Evolutionary conservation across 2,329 filamentous ascomycete genomes (phyloP).

Genomic region (Microdochium bolleyi): DNA sequence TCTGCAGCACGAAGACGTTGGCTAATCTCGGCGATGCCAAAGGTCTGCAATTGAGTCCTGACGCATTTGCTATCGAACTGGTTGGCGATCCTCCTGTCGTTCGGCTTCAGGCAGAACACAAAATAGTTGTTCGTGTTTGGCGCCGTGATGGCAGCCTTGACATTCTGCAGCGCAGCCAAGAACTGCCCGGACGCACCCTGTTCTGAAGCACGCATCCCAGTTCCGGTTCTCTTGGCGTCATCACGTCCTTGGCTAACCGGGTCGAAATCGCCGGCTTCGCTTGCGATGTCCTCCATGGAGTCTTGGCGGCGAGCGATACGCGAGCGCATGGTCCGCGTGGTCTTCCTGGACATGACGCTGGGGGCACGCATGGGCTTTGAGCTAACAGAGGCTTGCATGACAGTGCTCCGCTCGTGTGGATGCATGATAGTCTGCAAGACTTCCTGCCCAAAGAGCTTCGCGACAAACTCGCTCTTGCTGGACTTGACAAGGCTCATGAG

Average conservation of each 20-base stretch:
- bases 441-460: constrained; percentile 91
- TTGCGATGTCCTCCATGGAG: constrained; percentile 39
- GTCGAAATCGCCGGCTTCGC: constrained; percentile 33
- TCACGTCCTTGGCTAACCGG: constrained; percentile 11
- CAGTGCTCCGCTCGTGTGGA: constrained; percentile 79
- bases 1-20: constrained; percentile 87
- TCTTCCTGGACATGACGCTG: constrained; percentile 81
- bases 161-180: constrained; percentile 78
- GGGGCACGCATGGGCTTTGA: constrained; percentile 90
- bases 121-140: constrained; percentile 90
- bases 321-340: constrained; percentile 29
- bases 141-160: constrained; percentile 77
- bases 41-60: constrained; percentile 84
- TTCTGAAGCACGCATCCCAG: constrained; percentile 35
- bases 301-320: constrained; percentile 30
- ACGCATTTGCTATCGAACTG: constrained; percentile 99
- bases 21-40: constrained; percentile 95
- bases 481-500: constrained; percentile 88
- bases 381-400: constrained; percentile 93
- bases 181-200: constrained; percentile 93
- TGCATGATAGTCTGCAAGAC: constrained; percentile 89
- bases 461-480: constrained; percentile 82
- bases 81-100: constrained; percentile 93
- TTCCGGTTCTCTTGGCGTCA: constrained; percentile 31
- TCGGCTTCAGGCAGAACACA: constrained; percentile 94